Base-by-base conservation (phyloP, 805 yeast genomes). In the Starmerella lactis-condensi region DNA sequence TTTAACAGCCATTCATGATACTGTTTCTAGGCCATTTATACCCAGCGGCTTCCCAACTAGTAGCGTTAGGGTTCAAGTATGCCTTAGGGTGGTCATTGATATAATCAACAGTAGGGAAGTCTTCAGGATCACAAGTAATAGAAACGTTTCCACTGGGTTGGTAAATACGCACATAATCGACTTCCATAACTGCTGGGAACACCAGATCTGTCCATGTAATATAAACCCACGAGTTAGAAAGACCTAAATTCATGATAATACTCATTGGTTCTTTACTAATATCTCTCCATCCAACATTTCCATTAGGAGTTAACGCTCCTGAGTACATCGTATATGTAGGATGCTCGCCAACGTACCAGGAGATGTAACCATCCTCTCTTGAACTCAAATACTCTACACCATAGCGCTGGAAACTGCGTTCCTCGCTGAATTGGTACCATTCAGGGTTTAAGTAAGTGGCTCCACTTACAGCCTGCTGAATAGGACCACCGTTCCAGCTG, bases 181-280 rank as follows among this genome's bases (percentile, higher is more conserved):
- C 57, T 35, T 68, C 60, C 72, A 83, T 61, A 2, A 67, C 62
- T 10, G 66, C 67, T 2, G 98, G 98, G 67, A 85, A 85, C 28
- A 56, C 56, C 36, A 82, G 59, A 14, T 50, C 51, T 26, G 71
- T 69, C 94, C 94, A 85, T 56, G 82, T 85, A 39, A 85, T 85
- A 53, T 77, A 79, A 6, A 89, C 78, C 96, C 96, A 85, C 37
- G 71, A 75, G 46, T 73, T 75, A 11, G 95, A 83, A 32, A 85
- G 58, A 62, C 93, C 98, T 57, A 85, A 56, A 53, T 85, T 85
- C 62, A 85, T 48, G 41, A 85, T 57, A 38, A 85, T 65, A 2
- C 92, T 65, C 95, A 85, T 82, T 41, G 96, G 96, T 50, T 85
- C 98, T 51, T 75, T 74, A 15, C 89, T 63, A 18, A 85, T 66